Percentiles rank a stretch among this genome's conserved stretches.
Evolutionary conservation across 345 rosid species (phyloP).

Genomic region (Euphorbia peplus): DNA sequence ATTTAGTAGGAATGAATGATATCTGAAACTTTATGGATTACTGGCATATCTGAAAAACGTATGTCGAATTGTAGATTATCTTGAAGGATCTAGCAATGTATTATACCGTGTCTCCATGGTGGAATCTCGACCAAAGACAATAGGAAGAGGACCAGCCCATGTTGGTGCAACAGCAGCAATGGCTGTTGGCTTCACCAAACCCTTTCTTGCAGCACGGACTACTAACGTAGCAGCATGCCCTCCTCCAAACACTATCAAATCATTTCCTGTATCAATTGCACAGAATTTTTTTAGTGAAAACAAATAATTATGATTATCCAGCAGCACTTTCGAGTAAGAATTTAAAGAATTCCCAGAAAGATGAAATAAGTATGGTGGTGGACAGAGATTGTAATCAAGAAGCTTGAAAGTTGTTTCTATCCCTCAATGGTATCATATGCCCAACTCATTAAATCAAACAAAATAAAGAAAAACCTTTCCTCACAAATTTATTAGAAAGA

Average conservation of each 20-base stretch:
- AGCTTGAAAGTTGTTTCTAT: not conserved
- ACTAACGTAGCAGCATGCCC: conserved; percentile 82
- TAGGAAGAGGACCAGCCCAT: conserved; percentile 92
- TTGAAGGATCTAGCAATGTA: not conserved
- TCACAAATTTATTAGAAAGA: not conserved
- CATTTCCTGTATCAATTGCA: conserved; percentile 37
- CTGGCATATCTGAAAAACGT: not conserved
- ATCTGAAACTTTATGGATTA: not conserved
- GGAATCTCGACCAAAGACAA: conserved; percentile 87
- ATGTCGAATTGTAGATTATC: too few relatives aligned
- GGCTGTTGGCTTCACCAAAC: conserved; percentile 73
- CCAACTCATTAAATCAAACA: not conserved
- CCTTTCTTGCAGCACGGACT: conserved; percentile 67
- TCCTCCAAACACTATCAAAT: conserved; percentile 70
- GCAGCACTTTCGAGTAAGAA: not conserved
- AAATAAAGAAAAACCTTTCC: not conserved
- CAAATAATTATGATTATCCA: not conserved
- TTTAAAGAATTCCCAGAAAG: not conserved
- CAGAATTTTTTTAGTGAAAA: not conserved
- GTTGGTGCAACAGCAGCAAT: conserved; percentile 91
- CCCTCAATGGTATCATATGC: not conserved
- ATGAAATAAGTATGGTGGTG: not conserved
- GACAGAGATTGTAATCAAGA: not conserved
- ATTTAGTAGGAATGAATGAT: not conserved
- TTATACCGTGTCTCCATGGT: conserved; percentile 75